Conservation (phyloP, 2,329 filamentous ascomycete genomes). For the Polychaeton citri region DNA sequence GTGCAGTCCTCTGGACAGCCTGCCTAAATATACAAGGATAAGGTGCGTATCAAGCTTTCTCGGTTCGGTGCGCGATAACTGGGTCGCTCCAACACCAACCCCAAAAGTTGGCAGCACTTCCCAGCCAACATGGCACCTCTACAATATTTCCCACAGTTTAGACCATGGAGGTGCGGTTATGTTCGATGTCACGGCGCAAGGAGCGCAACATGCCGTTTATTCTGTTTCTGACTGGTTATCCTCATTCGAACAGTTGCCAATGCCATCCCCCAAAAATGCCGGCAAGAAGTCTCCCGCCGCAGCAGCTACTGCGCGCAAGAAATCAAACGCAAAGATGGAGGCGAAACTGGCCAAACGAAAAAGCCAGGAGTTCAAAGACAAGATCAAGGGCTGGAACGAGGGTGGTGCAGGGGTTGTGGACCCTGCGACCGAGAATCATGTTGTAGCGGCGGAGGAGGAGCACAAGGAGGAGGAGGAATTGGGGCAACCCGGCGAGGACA, state of each 20-base stretch:
- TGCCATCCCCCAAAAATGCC: constrained; percentile 13
- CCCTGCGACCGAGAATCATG: constrained; percentile 4
- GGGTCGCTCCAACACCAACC: no score
- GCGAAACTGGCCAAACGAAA: constrained; percentile 13
- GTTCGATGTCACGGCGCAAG: constrained; percentile 12
- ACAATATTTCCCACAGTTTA: no score
- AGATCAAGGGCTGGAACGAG: constrained; percentile 20
- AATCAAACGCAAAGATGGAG: constrained; percentile 12
- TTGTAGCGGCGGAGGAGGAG: constrained; percentile 11
- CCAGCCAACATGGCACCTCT: no score
- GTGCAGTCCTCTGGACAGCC: no score
- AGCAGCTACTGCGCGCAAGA: constrained; percentile 18
- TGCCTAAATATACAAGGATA: no score
- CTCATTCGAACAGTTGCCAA: constrained; percentile 12
- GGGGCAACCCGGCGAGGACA: neutral
- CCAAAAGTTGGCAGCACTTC: no score
- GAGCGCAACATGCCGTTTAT: constrained; percentile 11
- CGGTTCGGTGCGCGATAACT: no score
- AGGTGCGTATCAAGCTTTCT: no score
- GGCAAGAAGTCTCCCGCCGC: constrained; percentile 5
- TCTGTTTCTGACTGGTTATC: constrained; percentile 15
- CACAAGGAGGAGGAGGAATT: constrained; percentile 4
- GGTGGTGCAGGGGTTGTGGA: constrained; percentile 13
- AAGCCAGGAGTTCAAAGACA: constrained; percentile 20
- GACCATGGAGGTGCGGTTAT: no score